Percentiles rank a stretch among this genome's conserved stretches.
phyloP scores from a whole-genome alignment of 2,329 filamentous ascomycete genomes.

The Fusarium foetens region DNA sequence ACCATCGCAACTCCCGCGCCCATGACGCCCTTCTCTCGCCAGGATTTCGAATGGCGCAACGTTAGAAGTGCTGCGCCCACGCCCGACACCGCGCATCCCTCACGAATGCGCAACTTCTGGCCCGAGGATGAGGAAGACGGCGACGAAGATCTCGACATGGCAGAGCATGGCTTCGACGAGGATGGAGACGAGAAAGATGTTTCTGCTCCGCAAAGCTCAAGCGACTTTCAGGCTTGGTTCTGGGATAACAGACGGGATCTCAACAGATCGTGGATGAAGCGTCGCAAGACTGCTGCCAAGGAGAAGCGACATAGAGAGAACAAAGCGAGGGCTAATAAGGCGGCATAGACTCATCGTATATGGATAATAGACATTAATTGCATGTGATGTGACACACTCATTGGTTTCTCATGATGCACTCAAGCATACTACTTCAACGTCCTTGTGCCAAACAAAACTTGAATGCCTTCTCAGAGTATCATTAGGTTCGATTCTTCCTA shows the following conservation, averaged over 20 bases:
- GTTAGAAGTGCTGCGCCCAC: slow-evolving; percentile 92
- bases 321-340: slow-evolving; percentile 61
- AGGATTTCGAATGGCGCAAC: slow-evolving; percentile 79
- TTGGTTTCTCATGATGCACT: background rate
- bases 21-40: slow-evolving; percentile 83
- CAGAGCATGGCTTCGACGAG: slow-evolving; percentile 44
- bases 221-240: slow-evolving; percentile 74
- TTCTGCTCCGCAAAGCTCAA: slow-evolving; percentile 44
- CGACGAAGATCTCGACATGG: slow-evolving; percentile 49
- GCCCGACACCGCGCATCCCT: slow-evolving; percentile 87
- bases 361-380: slow-evolving; percentile 10
- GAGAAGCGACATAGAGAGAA: slow-evolving; percentile 75
- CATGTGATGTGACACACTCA: slow-evolving; percentile 1
- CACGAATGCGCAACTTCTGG: slow-evolving; percentile 70
- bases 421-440: background rate
- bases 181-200: slow-evolving; percentile 43
- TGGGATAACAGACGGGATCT: slow-evolving; percentile 73
- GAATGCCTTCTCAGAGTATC: background rate
- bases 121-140: slow-evolving; percentile 51
- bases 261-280: slow-evolving; percentile 73
- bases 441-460: background rate
- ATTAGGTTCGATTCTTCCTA: background rate
- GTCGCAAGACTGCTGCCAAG: slow-evolving; percentile 71
- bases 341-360: slow-evolving; percentile 47
- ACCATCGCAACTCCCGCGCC: slow-evolving; percentile 60